Percentiles rank a stretch among this genome's conserved stretches.
Conservation (phyloP, 495 filamentous ascomycete species). For the Penicillium ochrochloron region DNA sequence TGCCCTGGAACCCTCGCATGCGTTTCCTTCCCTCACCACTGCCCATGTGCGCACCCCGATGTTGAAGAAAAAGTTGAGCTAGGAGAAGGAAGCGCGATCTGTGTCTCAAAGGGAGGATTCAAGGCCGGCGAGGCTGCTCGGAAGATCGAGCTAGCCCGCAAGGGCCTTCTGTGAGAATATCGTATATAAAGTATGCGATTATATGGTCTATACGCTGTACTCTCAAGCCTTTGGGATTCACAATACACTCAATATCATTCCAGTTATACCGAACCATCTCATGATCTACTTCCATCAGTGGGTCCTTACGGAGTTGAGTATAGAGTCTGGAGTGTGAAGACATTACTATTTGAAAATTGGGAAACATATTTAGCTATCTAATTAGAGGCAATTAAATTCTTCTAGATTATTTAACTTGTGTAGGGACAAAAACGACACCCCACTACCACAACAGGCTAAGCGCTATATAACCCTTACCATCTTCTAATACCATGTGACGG, state of each 20-base stretch:
- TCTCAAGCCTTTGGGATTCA: background rate
- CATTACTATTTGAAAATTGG: no score
- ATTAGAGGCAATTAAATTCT: background rate
- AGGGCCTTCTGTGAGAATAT: conserved; percentile 71
- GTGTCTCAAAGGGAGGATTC: conserved; percentile 81
- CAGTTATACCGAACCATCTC: background rate
- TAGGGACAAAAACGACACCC: no score
- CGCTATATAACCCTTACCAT: no score
- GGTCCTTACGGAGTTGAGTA: no score
- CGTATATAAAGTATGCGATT: background rate
- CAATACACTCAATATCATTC: background rate
- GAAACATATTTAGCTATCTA: no score
- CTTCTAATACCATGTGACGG: no score
- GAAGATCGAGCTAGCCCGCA: conserved; percentile 80
- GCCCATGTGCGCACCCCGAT: conserved; percentile 80
- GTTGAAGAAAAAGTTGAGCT: conserved; percentile 90
- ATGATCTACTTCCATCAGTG: background rate
- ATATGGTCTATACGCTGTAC: conserved; percentile 4
- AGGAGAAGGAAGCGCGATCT: conserved; percentile 78
- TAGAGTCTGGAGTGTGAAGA: no score
- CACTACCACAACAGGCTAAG: no score
- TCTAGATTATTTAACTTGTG: background rate
- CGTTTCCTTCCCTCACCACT: conserved; percentile 92
- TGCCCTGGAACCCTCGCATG: conserved; percentile 89
- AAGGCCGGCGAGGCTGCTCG: conserved; percentile 72